Conservation (phyloP, 23 red algal genomes). For the Chondrus crispus region DNA sequence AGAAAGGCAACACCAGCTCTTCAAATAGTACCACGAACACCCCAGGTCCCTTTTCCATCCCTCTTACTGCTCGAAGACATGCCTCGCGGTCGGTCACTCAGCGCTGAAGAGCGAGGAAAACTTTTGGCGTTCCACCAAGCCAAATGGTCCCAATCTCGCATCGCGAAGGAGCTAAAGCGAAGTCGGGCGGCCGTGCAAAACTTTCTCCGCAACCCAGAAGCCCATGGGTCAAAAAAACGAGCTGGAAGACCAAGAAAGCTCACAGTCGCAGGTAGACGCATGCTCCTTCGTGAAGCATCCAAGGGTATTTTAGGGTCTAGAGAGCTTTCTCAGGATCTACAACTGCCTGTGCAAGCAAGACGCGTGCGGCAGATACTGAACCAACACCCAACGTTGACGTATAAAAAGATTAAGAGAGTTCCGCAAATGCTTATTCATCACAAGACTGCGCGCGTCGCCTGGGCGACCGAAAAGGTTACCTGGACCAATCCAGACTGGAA, state of each 20-base stretch:
- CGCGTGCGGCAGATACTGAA: not conserved
- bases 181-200: not conserved
- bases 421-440: no score
- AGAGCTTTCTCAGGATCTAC: not conserved
- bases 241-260: not conserved
- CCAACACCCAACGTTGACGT: not conserved
- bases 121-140: not conserved
- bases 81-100: not conserved
- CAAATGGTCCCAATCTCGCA: not conserved
- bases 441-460: not conserved
- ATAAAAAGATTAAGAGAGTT: no score
- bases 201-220: not conserved
- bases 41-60: no score
- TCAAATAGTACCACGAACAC: no score
- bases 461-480: not conserved
- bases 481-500: no score
- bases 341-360: not conserved
- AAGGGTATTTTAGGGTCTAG: not conserved
- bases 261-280: not conserved
- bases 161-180: not conserved
- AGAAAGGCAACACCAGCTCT: no score
- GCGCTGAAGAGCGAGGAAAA: not conserved
- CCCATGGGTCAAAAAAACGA: not conserved
- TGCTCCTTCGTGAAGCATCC: not conserved
- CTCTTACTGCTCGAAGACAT: no score